Base-by-base conservation (phyloP, 305 asterid genomes). In the Fraxinus latifolia region DNA sequence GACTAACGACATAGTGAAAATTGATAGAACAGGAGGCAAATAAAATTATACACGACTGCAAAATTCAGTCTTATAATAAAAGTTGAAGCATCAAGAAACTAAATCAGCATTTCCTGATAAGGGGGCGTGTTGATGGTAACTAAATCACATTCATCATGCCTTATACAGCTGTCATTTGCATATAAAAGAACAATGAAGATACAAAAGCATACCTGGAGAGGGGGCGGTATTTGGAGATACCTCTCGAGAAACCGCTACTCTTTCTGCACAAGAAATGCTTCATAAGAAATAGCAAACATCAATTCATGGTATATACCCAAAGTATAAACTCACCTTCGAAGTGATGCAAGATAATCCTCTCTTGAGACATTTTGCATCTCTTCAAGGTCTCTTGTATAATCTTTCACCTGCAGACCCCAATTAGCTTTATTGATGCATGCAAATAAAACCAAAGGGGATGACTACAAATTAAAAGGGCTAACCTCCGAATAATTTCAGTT, bases 291-390 rank as follows among this genome's bases (percentile, higher is more conserved):
- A 75, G 72, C 78, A 73, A 21, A 65, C 23, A 74, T 39, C 74
- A 76, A 68, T 78, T 50, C 77, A 74, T 62, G 71, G 15, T 76
- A 47, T 47, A 34, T 36, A 50, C 36, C 19, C 71, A 67, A 77
- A 70, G 25, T 33, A 50, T 25, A 75, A 7, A 83, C 82, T 17
- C 36, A 96, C 99, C 98, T 92, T 82, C 98, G 89, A 85, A 96
- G 98, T 83, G 98, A 92, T 62, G 99, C 99, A 78, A 96, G 94
- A 86, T 96, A 96, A 83, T 96, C 99, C 88, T 96, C 98, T 85
- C 99, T 90, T 2, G 98, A 89, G 80, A 96, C 86, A 78, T 92
- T 94, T 83, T 96, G 97, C 99, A 94, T 96, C 91, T 96, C 99
- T 86, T 92, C 99, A 19, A 96, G 97, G 88, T 96, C 99, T 90